Conservation (phyloP, 371 early-diverging fungal species). For the Saksenaea vasiformis region DNA sequence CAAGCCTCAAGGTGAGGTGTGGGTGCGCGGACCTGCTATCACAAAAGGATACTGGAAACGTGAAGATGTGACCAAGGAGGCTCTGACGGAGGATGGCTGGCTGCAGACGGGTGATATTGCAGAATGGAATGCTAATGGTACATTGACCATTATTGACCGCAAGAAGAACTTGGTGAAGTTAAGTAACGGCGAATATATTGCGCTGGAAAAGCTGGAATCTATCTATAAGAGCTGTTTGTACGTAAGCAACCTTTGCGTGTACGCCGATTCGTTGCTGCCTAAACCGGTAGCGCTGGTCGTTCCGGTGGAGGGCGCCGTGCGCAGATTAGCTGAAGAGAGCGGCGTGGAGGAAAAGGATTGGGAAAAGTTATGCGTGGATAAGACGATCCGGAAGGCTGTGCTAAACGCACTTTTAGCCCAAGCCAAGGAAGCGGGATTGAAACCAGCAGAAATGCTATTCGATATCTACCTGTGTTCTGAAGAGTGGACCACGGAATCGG, state of each 20-base stretch:
- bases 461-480: slow-evolving; percentile 40
- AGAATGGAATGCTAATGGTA: slow-evolving; percentile 71
- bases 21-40: slow-evolving; percentile 80
- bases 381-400: slow-evolving; percentile 37
- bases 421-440: slow-evolving; percentile 61
- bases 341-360: slow-evolving; percentile 30
- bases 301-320: slow-evolving; percentile 58
- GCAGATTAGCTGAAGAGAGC: slow-evolving; percentile 34
- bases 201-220: slow-evolving; percentile 96
- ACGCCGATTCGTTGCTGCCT: slow-evolving; percentile 74
- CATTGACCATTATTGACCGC: slow-evolving; percentile 79
- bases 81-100: slow-evolving; percentile 85
- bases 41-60: slow-evolving; percentile 75
- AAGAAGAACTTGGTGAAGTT: slow-evolving; percentile 82
- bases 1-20: slow-evolving; percentile 87
- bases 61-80: slow-evolving; percentile 71
- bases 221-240: slow-evolving; percentile 80
- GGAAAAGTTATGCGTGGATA: slow-evolving; percentile 17
- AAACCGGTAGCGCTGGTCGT: slow-evolving; percentile 77
- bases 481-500: slow-evolving; percentile 29
- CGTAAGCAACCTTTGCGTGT: slow-evolving; percentile 85
- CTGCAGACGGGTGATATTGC: slow-evolving; percentile 94
- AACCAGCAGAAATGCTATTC: slow-evolving; percentile 69
- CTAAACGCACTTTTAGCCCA: slow-evolving; percentile 28
- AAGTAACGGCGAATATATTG: slow-evolving; percentile 96